Conservation (phyloP, 176 grass and related monocot species). For the Chrysopogon serrulatus region DNA sequence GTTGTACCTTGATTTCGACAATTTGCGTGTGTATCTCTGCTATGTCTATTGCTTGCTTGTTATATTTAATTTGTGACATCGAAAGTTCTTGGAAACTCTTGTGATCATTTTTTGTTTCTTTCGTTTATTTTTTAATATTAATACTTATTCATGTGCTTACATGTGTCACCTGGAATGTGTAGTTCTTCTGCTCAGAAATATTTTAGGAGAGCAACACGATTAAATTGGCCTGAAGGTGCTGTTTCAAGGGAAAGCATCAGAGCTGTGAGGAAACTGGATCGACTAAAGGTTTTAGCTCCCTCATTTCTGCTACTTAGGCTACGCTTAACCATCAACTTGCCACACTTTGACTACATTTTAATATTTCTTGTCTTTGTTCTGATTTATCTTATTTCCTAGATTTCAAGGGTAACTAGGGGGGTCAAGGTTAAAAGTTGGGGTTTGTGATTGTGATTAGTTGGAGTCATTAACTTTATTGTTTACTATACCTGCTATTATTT, state of each 20-base stretch:
- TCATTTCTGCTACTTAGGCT: neutral
- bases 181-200: conserved; percentile 89
- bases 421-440: neutral
- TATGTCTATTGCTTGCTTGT: neutral
- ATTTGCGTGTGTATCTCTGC: neutral
- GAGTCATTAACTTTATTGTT: neutral
- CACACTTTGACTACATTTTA: neutral
- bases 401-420: neutral
- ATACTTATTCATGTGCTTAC: conserved; percentile 3
- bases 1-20: neutral
- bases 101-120: neutral
- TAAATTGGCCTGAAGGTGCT: conserved; percentile 98
- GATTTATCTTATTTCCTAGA: neutral
- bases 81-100: neutral
- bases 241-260: conserved; percentile 88
- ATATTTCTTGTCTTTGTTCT: neutral
- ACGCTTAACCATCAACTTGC: neutral
- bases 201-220: conserved; percentile 64
- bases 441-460: neutral
- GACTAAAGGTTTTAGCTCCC: conserved; percentile 59
- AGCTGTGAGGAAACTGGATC: conserved; percentile 71
- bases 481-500: neutral
- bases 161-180: conserved; percentile 24
- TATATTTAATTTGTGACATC: neutral
- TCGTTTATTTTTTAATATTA: neutral